Evolutionary conservation across 1,284 basidiomycete genomes (phyloP), one percentile per base, ranked within the genome.

Genomic region (Rhodotorula sp.): DNA sequence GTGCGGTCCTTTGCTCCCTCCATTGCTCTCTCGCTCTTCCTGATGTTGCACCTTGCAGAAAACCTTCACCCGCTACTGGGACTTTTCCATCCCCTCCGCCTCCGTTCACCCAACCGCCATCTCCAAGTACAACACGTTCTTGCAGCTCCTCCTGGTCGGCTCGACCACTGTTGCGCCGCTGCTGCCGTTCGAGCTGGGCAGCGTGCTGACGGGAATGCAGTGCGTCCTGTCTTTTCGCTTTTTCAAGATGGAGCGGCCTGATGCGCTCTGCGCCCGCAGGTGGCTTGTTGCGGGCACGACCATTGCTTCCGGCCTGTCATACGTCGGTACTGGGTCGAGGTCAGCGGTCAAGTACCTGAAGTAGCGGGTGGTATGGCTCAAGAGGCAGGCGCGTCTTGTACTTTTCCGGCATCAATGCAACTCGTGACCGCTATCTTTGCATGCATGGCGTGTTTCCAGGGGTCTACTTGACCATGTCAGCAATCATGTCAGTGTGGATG

Each of bases 121-220:
- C 63, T 79, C 70, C 54, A 76, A 96, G 91, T 86, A 92, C 78
- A 99, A 99, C 81, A 99, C 96, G 0, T 90, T 91, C 13, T 85
- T 98, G 6, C 96, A 99, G 82, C 87, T 99, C 12, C 80, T 90
- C 8, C 85, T 98, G 21, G 96, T 99, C 89, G 95, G 93, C 2
- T 81, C 85, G 0, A 92, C 93, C 2, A 97, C 94, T 0, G 84
- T 97, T 59, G 88, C 88, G 60, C 95, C 95, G 0, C 84, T 97
- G 41, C 80, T 94, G 3, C 88, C 90, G 0, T 81, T 88, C 53
- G 87, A 90, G 58, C 81, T 91, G 7, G 81, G 82, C 7, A 62
- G 85, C 39, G 84, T 86, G 39, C 82, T 96, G 17, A 83, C 86
- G 57, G 87, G 83, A 29, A 80, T 90, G 64, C 89, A 91, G 89